Conservation (phyloP, 2,329 filamentous ascomycete genomes). For the Elsinoe fawcettii region DNA sequence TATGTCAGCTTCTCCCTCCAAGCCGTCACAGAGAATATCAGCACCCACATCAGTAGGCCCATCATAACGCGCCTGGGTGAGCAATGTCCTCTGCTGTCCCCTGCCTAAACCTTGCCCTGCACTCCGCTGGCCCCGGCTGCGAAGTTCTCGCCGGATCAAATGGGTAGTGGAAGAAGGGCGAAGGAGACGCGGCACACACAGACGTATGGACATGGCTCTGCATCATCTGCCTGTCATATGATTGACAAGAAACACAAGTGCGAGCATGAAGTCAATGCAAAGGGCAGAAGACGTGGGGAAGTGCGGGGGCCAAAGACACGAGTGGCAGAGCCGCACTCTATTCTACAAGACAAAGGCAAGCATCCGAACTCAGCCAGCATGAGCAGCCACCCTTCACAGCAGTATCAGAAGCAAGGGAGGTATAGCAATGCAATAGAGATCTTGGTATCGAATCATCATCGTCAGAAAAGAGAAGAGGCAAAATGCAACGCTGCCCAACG, state of each 20-base stretch:
- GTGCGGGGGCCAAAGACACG: background rate
- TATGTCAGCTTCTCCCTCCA: background rate
- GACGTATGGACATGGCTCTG: background rate
- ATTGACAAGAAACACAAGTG: background rate
- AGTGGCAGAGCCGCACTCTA: background rate
- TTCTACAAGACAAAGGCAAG: background rate
- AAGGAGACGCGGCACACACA: background rate
- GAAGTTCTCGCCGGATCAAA: background rate
- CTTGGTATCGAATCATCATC: conserved; percentile 9
- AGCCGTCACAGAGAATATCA: background rate
- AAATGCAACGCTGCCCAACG: background rate
- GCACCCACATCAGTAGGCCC: conserved; percentile 13
- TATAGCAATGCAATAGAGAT: background rate
- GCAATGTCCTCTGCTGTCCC: background rate
- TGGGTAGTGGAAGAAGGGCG: background rate
- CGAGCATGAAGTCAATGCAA: background rate
- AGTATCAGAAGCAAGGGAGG: background rate
- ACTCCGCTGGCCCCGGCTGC: background rate
- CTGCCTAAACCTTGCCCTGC: background rate
- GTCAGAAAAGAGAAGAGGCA: background rate
- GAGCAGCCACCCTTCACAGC: background rate
- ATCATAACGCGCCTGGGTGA: conserved; percentile 14
- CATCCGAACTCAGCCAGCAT: no score
- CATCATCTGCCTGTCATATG: background rate
- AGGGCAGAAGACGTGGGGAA: background rate